Conservation (phyloP, 257 asterid genomes). For the Nyctanthes arbortristis region DNA sequence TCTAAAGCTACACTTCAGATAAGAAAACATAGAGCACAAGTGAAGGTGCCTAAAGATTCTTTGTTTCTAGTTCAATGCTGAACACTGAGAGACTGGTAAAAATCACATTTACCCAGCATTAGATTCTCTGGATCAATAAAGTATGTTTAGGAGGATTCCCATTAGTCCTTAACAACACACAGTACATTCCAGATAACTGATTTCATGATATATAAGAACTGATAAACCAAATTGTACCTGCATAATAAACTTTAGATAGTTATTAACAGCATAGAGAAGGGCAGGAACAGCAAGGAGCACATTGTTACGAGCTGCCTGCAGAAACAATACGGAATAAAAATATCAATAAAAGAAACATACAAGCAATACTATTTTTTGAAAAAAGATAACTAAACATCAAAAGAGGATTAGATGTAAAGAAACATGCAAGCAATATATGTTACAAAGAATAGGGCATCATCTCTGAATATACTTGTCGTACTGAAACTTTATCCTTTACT, state of each 20-base stretch:
- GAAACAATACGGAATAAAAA: conserved; percentile 20
- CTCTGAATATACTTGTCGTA: background rate
- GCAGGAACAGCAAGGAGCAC: conserved; percentile 94
- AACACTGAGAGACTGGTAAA: background rate
- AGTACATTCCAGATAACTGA: background rate
- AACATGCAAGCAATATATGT: no score
- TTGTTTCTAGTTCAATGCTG: background rate
- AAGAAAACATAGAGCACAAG: background rate
- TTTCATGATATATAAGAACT: conserved; percentile 13
- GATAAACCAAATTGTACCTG: conserved; percentile 53
- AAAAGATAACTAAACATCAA: background rate
- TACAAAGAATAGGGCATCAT: background rate
- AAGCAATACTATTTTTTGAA: background rate
- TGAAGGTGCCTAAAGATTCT: background rate
- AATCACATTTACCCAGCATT: background rate
- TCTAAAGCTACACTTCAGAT: background rate
- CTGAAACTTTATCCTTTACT: background rate
- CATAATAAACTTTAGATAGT: conserved; percentile 88
- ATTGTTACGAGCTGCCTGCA: conserved; percentile 93
- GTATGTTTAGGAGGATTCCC: background rate
- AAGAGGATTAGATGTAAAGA: background rate
- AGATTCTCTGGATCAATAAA: background rate
- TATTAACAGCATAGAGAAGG: conserved; percentile 86
- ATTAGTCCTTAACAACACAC: background rate
- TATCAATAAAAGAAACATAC: conserved; percentile 23